phyloP scores from a whole-genome alignment of 495 filamentous ascomycete genomes.

The Evansstolkia leycettana region DNA sequence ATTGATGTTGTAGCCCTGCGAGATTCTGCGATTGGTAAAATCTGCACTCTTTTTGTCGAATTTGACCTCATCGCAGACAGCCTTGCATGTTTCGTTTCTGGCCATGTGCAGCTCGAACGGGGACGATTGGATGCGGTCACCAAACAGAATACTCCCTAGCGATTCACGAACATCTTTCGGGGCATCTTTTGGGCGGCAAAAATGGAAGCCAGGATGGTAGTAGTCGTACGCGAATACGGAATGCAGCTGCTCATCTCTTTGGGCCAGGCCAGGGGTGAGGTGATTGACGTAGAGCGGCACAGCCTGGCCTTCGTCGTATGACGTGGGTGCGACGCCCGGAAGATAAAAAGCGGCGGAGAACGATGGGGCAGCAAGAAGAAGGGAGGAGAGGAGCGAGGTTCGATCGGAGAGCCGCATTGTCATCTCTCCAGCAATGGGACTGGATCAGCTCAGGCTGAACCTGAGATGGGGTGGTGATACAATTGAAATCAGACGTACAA shows the following conservation, averaged over 20 bases:
- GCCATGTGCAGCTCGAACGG: constrained; percentile 80
- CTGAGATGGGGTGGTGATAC: too few species aligned
- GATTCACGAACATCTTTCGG: constrained; percentile 71
- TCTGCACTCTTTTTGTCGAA: constrained; percentile 57
- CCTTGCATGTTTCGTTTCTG: constrained; percentile 75
- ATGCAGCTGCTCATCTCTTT: constrained; percentile 61
- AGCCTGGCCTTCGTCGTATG: constrained; percentile 59
- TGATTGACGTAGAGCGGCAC: constrained; percentile 91
- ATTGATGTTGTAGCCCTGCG: constrained; percentile 76
- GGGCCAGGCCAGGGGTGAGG: constrained; percentile 71
- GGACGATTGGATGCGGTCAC: constrained; percentile 87
- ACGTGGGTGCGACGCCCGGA: constrained; percentile 88
- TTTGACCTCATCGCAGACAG: constrained; percentile 49
- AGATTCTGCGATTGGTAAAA: constrained; percentile 74
- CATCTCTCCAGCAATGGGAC: too few species aligned
- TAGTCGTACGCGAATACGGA: constrained; percentile 95
- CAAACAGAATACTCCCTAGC: constrained; percentile 90
- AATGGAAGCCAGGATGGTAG: constrained; percentile 76
- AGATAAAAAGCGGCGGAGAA: constrained; percentile 80
- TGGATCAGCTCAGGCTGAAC: neutral
- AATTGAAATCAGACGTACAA: too few species aligned
- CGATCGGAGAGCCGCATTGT: constrained; percentile 30
- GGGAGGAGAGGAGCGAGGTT: constrained; percentile 14
- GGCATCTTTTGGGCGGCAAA: constrained; percentile 68
- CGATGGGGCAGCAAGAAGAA: constrained; percentile 23